Base-by-base conservation (phyloP, 1,139 yeast genomes). In the Geotrichum restrictum region DNA sequence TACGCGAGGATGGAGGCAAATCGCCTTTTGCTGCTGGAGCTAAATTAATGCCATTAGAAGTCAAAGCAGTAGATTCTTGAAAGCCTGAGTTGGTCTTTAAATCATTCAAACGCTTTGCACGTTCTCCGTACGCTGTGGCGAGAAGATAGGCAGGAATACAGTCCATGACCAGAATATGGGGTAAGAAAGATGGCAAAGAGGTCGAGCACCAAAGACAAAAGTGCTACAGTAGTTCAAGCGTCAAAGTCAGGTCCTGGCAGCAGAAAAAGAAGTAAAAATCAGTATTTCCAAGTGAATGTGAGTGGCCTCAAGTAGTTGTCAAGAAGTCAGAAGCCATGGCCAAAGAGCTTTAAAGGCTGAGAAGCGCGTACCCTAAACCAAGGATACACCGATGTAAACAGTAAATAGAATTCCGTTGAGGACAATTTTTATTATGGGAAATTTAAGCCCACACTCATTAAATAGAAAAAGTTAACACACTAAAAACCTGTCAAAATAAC, bases 111-210 rank as follows among this genome's bases (percentile, higher is more conserved):
- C 24, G 24, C 45, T 41, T 41, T 13, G 22, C 19, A 16, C 64
- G 60, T 49, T 64, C 67, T 29, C 67, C 64, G 49, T 61, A 64
- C 11, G 63, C 64, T 10, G 67, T 64, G 14, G 48, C 53, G 19
- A 54, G 49, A 33, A 64, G 55, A 46, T 64, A 64, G 1, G 56
- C 36, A 13, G 66, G 67, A 18, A 62, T 54, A 8, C 13, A 7
- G 18, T 18, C 41, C 48, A 44, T 44, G 37, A 3, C 32, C 24
- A 37, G 8, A 24, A 8, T 24, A 24, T 8, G 29, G 41, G 29
- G 29, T 22, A 22, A 41, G 21, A 19, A 19, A 19, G 34, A 13
- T n/a, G 14, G 34, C 21, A 41, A 41, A n/a, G 22, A 41, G 24
- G 11, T 14, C 21, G 22, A 38, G 27, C n/a, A 38, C 14, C n/a